Conservation (phyloP, 805 yeast genomes). For the Sugiyamaella valdiviana region DNA sequence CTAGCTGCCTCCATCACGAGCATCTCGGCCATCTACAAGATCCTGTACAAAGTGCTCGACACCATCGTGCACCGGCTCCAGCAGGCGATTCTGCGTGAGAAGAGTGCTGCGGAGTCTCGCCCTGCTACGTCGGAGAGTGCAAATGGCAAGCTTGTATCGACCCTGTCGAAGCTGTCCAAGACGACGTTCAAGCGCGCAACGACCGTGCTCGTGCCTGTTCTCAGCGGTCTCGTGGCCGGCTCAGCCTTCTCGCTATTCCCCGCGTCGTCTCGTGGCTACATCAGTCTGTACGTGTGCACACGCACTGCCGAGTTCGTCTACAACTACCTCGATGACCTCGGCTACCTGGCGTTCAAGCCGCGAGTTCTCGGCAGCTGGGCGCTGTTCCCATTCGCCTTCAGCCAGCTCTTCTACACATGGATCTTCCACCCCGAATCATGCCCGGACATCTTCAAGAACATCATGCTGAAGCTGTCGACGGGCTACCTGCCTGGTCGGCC, state of each 20-base stretch:
- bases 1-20: constrained; percentile 14
- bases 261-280: constrained; percentile 20
- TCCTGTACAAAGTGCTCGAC: constrained; percentile 5
- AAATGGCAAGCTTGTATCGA: constrained; percentile 2
- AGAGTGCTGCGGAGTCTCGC: background rate
- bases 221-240: constrained; percentile 27
- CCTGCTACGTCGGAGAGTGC: constrained; percentile 3
- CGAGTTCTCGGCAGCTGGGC: constrained; percentile 36
- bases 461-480: constrained; percentile 28
- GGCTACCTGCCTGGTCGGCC: constrained; percentile 30
- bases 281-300: constrained; percentile 31
- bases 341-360: constrained; percentile 30
- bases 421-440: constrained; percentile 32
- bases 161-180: constrained; percentile 1
- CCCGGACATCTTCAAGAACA: constrained; percentile 28
- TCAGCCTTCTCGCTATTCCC: constrained; percentile 26
- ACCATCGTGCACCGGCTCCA: background rate
- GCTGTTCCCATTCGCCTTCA: constrained; percentile 36
- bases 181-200: constrained; percentile 7
- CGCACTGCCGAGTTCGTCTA: constrained; percentile 32
- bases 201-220: constrained; percentile 14
- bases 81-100: constrained; percentile 2
- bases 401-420: constrained; percentile 34
- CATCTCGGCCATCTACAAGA: constrained; percentile 17
- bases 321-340: constrained; percentile 32